These are phyloP conservation scores for Fomitopsis palustris DNA, from an alignment of 1,284 basidiomycete species.

Conservation along the genomic window DNA sequence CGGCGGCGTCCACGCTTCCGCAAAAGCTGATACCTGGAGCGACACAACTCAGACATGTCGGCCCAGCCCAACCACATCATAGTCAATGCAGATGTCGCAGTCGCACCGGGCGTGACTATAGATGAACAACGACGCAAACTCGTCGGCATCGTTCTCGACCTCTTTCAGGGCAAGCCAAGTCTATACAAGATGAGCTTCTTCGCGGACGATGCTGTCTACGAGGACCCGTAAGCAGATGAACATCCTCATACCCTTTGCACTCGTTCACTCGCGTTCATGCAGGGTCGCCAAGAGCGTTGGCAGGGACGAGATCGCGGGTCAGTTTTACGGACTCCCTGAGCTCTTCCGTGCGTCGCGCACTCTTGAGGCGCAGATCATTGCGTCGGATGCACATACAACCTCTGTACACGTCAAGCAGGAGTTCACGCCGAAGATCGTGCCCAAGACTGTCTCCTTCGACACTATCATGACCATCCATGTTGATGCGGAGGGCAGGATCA, in stretches of 20 bases:
- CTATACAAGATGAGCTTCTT: slow-evolving; percentile 1
- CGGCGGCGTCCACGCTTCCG: no score
- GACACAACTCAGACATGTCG: no score
- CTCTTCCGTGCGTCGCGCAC: background rate
- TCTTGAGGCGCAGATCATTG: background rate
- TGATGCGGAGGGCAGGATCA: background rate
- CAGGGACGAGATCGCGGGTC: background rate
- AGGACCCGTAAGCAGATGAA: background rate
- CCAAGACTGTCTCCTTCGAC: background rate
- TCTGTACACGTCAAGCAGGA: background rate
- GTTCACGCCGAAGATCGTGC: slow-evolving; percentile 1
- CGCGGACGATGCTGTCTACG: background rate
- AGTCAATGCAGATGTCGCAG: background rate
- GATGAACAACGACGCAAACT: background rate
- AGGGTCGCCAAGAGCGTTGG: background rate
- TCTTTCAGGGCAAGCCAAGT: background rate
- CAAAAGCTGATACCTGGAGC: no score
- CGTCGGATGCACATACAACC: background rate
- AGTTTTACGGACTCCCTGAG: background rate
- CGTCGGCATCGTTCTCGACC: slow-evolving; percentile 1
- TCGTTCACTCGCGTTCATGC: background rate
- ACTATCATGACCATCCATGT: background rate
- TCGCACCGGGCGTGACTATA: background rate
- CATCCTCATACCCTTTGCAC: background rate
- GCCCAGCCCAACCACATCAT: background rate